Base-by-base conservation (phyloP, 2,329 filamentous ascomycete species). In the Exophiala sideris region DNA sequence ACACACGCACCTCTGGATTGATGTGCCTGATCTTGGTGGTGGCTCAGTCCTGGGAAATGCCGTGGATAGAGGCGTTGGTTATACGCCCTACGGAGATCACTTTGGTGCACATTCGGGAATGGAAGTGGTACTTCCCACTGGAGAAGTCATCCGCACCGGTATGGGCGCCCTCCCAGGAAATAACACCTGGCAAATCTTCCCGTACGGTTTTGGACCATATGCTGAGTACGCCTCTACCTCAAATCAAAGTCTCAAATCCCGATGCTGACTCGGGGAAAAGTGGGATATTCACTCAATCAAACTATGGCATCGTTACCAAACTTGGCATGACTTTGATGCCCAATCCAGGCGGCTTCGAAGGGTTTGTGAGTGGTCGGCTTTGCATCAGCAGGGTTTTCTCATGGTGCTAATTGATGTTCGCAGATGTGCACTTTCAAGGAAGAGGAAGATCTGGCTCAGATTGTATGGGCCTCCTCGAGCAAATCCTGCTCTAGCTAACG, bases 51-150 rank as follows among this genome's bases (percentile, higher is more conserved):
- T 70, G n/a, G 68, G 68, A 5, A 71, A 71, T 57, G 65, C 68
- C 3, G 44, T 69, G 21, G 68, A 71, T 50, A 51, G 68, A 21
- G 68, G 68, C 0, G 66, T 69, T 2, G 68, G 68, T 2, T 70
- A 71, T 50, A 71, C 68, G 62, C 68, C 50, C 8, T 52, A 52
- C 24, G 70, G 69, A 62, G 71, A 76, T 24, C 76, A 78, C 50
- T 74, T 71, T 60, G 70, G 72, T 57, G 69, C 70, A 54, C 71
- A 76, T 45, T 74, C 68, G n/a, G 73, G 73, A 1, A 63, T 75
- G 58, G 73, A 75, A 53, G 68, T 76, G 5, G 71, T 75, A 2
- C 62, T 75, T 1, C 71, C 73, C 0, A 67, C 64, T 8, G 71
- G 71, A 1, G 61, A 67, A 24, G 55, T 75, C 3, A 58, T 72